A percentile compares a stretch with the other conserved stretches of the same genome.
phyloP scores from a whole-genome alignment of 2,329 filamentous ascomycete genomes.

The Alternaria gansuensis region DNA sequence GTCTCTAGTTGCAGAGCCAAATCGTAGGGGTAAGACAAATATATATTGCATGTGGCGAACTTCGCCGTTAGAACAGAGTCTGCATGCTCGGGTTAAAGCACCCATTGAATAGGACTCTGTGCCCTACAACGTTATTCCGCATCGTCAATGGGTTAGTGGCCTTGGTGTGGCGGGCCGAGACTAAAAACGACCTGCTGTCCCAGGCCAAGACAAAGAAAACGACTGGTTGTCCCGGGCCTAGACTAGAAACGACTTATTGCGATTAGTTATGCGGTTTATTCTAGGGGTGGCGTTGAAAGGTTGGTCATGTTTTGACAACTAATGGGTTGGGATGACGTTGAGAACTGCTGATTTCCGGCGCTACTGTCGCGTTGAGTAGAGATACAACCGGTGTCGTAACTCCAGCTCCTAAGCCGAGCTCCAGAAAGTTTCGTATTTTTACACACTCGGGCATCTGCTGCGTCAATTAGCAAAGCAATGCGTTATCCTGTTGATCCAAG shows the following conservation, averaged over 20 bases:
- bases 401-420: neutral
- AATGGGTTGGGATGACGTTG: conserved; percentile 6
- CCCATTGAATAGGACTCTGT: neutral
- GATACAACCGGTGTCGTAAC: conserved; percentile 1
- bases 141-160: conserved; percentile 11
- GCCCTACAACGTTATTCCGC: conserved; percentile 3
- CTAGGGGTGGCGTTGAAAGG: conserved; percentile 4
- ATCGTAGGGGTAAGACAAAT: neutral
- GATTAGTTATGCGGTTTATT: neutral
- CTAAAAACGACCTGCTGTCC: neutral
- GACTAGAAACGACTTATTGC: neutral
- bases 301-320: neutral
- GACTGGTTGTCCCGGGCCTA: conserved; percentile 1
- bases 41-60: neutral
- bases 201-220: too few species aligned
- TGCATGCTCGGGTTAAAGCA: conserved; percentile 17
- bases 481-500: too few species aligned
- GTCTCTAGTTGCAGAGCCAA: neutral
- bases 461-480: neutral
- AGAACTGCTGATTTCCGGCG: neutral
- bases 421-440: neutral
- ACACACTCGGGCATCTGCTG: neutral
- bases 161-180: conserved; percentile 4
- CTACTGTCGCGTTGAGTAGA: conserved; percentile 5
- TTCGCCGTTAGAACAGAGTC: neutral